These are phyloP conservation scores for Lagerstroemia speciosa DNA, from an alignment of 345 rosid species.

Conservation along the genomic window DNA sequence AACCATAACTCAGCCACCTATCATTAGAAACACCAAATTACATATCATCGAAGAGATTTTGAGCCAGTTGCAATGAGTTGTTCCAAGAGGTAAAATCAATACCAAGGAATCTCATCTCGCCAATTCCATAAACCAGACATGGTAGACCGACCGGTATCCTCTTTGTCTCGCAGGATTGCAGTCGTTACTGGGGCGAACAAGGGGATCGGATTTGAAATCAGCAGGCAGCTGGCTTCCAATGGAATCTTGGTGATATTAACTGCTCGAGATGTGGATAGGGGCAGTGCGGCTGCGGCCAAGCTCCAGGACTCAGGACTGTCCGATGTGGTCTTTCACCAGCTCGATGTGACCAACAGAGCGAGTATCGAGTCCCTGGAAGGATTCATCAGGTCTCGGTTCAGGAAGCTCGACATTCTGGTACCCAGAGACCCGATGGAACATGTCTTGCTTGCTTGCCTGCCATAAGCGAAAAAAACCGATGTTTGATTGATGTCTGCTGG, in stretches of 20 bases:
- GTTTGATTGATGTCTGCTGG: not conserved
- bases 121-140: not conserved
- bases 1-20: too few species aligned
- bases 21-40: not conserved
- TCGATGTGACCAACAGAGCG: slow-evolving; percentile 4
- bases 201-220: slow-evolving; percentile 18
- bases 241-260: slow-evolving; percentile 15
- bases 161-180: slow-evolving; percentile 8
- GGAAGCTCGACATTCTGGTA: slow-evolving; percentile 17
- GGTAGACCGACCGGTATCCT: not conserved
- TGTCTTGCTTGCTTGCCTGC: not conserved
- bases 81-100: not conserved
- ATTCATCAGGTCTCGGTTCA: slow-evolving; percentile 8
- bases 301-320: slow-evolving; percentile 7
- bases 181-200: slow-evolving; percentile 21
- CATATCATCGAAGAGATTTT: not conserved
- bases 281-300: slow-evolving; percentile 2
- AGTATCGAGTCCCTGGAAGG: slow-evolving; percentile 6
- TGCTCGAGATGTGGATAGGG: slow-evolving; percentile 12
- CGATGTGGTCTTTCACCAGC: slow-evolving; percentile 14
- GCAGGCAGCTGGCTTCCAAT: slow-evolving; percentile 14
- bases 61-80: not conserved
- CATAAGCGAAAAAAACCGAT: not conserved
- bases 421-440: not conserved
- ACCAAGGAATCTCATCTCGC: too few species aligned